Conservation (phyloP, 225 moss, liverwort and hornwort species). For the Marchantia paleacea region DNA sequence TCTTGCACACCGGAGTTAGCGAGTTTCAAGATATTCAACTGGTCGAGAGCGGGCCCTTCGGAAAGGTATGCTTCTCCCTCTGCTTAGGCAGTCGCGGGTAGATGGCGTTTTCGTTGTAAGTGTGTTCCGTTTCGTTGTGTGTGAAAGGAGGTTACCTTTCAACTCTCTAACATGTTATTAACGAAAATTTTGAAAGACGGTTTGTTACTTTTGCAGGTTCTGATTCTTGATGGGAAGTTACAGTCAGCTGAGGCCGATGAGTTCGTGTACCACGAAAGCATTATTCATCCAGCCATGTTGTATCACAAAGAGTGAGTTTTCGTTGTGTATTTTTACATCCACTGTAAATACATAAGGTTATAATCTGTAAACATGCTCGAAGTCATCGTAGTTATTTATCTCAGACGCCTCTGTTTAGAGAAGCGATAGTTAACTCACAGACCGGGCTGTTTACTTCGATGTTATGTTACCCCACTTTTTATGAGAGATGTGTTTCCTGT, state of each 20-base stretch:
- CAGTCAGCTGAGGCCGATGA: constrained; percentile 94
- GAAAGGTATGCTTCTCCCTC: constrained; percentile 49
- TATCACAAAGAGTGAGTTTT: constrained; percentile 68
- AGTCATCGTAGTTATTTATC: too few relatives aligned
- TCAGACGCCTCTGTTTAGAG: too few relatives aligned
- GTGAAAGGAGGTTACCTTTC: neutral
- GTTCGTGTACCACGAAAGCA: constrained; percentile 85
- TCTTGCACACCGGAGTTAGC: constrained; percentile 79
- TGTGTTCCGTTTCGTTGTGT: neutral
- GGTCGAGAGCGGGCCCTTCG: constrained; percentile 90
- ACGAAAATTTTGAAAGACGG: neutral
- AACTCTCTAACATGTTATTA: too few relatives aligned
- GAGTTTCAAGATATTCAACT: constrained; percentile 82
- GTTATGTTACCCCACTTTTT: too few relatives aligned
- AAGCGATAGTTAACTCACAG: too few relatives aligned
- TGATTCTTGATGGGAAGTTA: constrained; percentile 87
- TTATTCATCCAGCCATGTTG: constrained; percentile 79
- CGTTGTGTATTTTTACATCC: neutral
- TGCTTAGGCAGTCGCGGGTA: too few relatives aligned
- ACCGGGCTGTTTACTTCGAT: too few relatives aligned
- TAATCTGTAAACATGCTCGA: too few relatives aligned
- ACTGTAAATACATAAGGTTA: neutral
- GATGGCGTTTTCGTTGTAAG: neutral
- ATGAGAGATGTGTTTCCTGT: neutral
- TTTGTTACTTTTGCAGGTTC: constrained; percentile 42